Conservation (phyloP, 495 filamentous ascomycete species). For the Podospora bellae-mahoneyi region DNA sequence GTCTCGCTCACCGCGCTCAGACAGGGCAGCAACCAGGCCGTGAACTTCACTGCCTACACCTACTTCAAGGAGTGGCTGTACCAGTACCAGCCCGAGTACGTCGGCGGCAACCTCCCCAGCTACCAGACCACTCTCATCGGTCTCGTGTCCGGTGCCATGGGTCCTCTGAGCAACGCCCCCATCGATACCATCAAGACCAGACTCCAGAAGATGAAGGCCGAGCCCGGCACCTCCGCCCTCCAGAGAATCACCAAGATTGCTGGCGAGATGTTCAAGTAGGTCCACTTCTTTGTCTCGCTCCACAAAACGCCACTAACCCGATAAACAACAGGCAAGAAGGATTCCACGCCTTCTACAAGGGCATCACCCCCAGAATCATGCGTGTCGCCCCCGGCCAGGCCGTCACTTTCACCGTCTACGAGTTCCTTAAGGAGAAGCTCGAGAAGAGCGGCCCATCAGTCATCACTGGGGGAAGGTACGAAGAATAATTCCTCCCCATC, state of each 20-base stretch:
- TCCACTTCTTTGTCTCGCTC: slow-evolving; percentile 16
- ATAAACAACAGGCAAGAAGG: slow-evolving; percentile 65
- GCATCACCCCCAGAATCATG: slow-evolving; percentile 97
- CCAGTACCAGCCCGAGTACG: slow-evolving; percentile 59
- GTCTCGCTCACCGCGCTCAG: slow-evolving; percentile 89
- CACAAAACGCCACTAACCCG: slow-evolving; percentile 1
- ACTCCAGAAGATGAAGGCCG: slow-evolving; percentile 82
- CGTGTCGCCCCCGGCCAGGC: slow-evolving; percentile 95
- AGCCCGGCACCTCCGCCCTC: slow-evolving; percentile 74
- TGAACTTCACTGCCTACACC: slow-evolving; percentile 98
- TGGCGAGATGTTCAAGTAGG: slow-evolving; percentile 85
- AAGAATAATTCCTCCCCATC: slow-evolving; percentile 53
- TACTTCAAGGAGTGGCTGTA: slow-evolving; percentile 82
- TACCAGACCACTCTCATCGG: slow-evolving; percentile 92
- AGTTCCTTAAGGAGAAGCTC: slow-evolving; percentile 77
- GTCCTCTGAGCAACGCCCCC: slow-evolving; percentile 90
- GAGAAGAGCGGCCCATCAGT: slow-evolving; percentile 67
- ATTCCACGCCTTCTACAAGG: slow-evolving; percentile 93
- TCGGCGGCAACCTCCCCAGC: slow-evolving; percentile 61
- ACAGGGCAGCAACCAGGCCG: slow-evolving; percentile 95
- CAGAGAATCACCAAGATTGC: slow-evolving; percentile 73
- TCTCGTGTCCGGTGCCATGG: slow-evolving; percentile 89
- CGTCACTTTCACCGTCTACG: slow-evolving; percentile 97
- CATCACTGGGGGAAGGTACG: slow-evolving; percentile 64
- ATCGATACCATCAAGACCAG: slow-evolving; percentile 99